Evolutionary conservation across 495 filamentous ascomycete species (phyloP).

Genomic region (Physcia stellaris): DNA sequence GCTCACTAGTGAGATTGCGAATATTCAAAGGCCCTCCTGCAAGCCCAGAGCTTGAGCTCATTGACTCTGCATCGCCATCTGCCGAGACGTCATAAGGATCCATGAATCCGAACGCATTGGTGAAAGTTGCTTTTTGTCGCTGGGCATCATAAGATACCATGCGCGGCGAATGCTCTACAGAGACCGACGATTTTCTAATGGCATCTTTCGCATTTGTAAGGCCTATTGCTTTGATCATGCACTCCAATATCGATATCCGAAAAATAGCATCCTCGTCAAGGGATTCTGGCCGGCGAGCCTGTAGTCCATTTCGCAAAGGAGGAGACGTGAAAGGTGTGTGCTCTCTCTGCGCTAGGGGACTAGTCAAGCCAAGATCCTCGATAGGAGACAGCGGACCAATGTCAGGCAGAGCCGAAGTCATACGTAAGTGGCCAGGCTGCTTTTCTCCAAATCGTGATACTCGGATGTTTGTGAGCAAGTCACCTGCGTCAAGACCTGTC

Average conservation of each 20-base stretch:
- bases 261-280: constrained; percentile 79
- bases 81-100: constrained; percentile 71
- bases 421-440: constrained; percentile 5
- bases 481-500: constrained; percentile 50
- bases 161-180: constrained; percentile 70
- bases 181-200: constrained; percentile 48
- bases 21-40: constrained; percentile 38
- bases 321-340: constrained; percentile 44
- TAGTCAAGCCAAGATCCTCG: constrained; percentile 21
- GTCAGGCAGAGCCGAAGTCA: constrained; percentile 10
- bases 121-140: constrained; percentile 72
- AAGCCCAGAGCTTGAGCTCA: constrained; percentile 52
- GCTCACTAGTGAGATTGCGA: constrained; percentile 49
- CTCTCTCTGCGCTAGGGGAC: constrained; percentile 46
- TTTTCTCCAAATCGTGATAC: constrained; percentile 42
- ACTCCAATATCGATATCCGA: constrained; percentile 80
- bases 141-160: constrained; percentile 76
- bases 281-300: constrained; percentile 53
- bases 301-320: constrained; percentile 33
- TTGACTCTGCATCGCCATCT: constrained; percentile 79
- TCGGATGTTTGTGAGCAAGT: constrained; percentile 70
- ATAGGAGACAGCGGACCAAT: constrained; percentile 22
- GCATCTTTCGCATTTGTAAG: constrained; percentile 52
- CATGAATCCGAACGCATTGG: constrained; percentile 89
- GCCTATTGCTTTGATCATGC: constrained; percentile 90